Evolutionary conservation across 176 grass and related monocot genomes (phyloP).

Genomic region (Triticum dicoccoides): DNA sequence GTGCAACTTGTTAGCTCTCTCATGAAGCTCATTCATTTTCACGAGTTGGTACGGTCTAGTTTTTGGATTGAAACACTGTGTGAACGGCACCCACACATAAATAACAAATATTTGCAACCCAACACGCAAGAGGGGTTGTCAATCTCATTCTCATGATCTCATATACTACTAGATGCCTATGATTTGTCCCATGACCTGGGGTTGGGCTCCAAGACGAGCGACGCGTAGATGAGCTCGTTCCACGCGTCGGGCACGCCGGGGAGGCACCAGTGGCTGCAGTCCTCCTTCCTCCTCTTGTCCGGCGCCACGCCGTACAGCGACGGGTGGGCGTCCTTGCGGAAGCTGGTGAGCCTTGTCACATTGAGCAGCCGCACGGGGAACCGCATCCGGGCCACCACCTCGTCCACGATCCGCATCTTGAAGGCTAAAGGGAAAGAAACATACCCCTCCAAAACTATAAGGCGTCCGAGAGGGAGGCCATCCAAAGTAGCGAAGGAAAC

Average conservation of each 20-base stretch:
- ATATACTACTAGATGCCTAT: no score
- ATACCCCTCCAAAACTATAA: neutral
- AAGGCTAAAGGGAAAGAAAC: neutral
- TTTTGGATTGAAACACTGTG: no score
- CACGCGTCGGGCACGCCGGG: constrained; percentile 82
- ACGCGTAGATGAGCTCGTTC: constrained; percentile 88
- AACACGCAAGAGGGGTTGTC: no score
- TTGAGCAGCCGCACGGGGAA: constrained; percentile 79
- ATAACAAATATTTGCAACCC: no score
- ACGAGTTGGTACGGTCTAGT: no score
- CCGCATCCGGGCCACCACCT: constrained; percentile 57
- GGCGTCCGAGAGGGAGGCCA: neutral
- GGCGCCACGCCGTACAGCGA: constrained; percentile 57
- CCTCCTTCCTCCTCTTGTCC: constrained; percentile 47
- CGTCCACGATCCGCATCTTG: constrained; percentile 78
- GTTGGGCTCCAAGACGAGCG: constrained; percentile 44
- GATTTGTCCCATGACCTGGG: neutral
- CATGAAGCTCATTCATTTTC: no score
- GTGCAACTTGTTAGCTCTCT: no score
- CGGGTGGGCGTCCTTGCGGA: constrained; percentile 78
- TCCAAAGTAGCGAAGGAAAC: neutral
- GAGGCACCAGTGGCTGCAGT: constrained; percentile 96
- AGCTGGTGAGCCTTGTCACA: constrained; percentile 76
- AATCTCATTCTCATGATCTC: no score
- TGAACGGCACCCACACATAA: no score